Conservation (phyloP, 2,329 filamentous ascomycete genomes). For the Neofusicoccum kwambonambiense region DNA sequence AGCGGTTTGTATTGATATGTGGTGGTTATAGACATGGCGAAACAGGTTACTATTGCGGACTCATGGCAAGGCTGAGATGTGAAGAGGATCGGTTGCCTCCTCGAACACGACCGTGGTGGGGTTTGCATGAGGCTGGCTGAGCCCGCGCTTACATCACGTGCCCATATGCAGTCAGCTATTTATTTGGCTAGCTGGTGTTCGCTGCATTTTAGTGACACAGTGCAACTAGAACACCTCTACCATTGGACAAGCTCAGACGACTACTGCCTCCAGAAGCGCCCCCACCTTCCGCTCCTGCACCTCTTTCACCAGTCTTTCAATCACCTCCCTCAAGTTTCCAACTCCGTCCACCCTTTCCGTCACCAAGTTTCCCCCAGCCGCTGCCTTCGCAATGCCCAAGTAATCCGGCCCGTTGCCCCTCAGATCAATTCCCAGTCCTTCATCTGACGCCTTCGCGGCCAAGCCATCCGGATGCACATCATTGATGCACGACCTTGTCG, state of each 20-base stretch:
- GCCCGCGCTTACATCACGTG: too few species aligned
- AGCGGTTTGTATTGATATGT: not conserved
- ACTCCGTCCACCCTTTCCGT: not conserved
- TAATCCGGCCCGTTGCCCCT: not conserved
- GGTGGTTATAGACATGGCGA: not conserved
- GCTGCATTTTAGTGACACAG: too few species aligned
- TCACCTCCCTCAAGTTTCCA: not conserved
- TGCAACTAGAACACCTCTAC: too few species aligned
- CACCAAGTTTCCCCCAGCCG: not conserved
- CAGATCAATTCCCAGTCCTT: not conserved
- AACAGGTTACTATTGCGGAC: too few species aligned
- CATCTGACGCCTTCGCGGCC: not conserved
- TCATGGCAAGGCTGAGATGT: too few species aligned
- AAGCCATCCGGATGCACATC: conserved; percentile 10
- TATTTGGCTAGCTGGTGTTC: too few species aligned
- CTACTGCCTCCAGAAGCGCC: conserved; percentile 2
- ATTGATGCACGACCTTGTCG: not conserved
- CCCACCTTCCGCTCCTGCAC: not conserved
- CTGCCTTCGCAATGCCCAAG: not conserved
- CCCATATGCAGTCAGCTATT: too few species aligned
- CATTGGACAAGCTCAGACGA: not conserved
- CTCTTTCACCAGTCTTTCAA: not conserved
- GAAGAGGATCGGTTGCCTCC: too few species aligned
- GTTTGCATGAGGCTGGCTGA: too few species aligned
- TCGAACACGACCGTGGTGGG: too few species aligned